phyloP scores from a whole-genome alignment of 208 protist species.

The Porcisia deanei region DNA sequence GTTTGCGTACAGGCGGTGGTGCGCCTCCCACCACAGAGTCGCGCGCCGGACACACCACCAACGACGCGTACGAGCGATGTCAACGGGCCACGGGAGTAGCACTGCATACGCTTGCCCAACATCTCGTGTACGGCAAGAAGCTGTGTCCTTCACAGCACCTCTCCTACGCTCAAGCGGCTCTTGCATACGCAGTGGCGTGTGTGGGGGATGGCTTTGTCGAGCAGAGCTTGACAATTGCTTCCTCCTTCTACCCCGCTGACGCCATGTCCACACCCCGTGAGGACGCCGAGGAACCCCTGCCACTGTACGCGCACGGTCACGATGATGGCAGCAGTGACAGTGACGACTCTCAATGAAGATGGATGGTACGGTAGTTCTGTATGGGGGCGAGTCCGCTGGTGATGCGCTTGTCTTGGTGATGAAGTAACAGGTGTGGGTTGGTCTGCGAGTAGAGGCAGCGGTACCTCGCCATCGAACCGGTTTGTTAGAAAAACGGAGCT shows the following conservation, averaged over 20 bases:
- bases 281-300: not conserved
- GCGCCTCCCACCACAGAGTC: not conserved
- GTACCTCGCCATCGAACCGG: not conserved
- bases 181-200: not conserved
- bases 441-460: not conserved
- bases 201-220: not conserved
- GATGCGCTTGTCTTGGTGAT: no score
- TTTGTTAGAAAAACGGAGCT: not conserved
- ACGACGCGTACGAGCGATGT: constrained; percentile 6
- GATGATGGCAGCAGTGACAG: not conserved
- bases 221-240: not conserved
- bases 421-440: not conserved
- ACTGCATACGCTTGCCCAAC: constrained; percentile 37
- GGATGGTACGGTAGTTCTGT: not conserved
- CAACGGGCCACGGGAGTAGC: constrained; percentile 26
- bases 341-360: not conserved
- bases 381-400: not conserved
- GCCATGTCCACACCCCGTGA: not conserved
- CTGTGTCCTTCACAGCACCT: constrained; percentile 47
- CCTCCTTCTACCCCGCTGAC: not conserved
- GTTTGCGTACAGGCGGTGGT: not conserved
- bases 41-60: not conserved
- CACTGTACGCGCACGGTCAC: constrained; percentile 4
- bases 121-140: constrained; percentile 56
- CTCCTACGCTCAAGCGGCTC: constrained; percentile 42